Conservation (phyloP, 2,329 filamentous ascomycete species). For the Penicillium concentricum region DNA sequence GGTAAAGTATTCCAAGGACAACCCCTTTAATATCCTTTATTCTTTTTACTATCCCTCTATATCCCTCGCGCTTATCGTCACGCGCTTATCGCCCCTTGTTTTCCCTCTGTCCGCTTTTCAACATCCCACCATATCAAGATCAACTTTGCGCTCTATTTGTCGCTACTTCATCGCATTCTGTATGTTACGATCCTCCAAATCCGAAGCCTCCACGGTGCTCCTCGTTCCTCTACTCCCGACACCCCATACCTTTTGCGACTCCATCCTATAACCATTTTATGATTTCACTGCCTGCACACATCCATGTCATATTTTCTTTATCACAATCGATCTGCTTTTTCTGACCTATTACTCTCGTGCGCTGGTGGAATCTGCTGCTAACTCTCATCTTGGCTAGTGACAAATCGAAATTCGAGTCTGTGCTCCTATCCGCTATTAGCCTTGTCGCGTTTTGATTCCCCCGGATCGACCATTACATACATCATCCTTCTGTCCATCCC, state of each 20-base stretch:
- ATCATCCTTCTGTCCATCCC: conserved; percentile 18
- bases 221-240: not conserved
- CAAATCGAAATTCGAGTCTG: not conserved
- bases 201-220: not conserved
- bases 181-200: not conserved
- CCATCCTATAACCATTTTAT: not conserved
- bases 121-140: conserved; percentile 23
- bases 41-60: not conserved
- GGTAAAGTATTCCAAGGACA: not conserved
- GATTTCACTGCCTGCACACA: not conserved
- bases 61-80: conserved; percentile 24
- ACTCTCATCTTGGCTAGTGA: not conserved
- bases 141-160: conserved; percentile 1
- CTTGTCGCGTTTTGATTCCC: not conserved
- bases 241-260: not conserved
- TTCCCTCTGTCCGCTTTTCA: conserved; percentile 21
- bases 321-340: not conserved
- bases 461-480: conserved; percentile 3
- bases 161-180: not conserved
- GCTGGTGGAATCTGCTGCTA: not conserved
- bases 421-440: not conserved
- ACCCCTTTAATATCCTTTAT: not conserved
- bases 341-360: not conserved
- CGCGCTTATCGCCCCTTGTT: conserved; percentile 31
- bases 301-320: not conserved